These are phyloP conservation scores for Termitomyces sp. DNA, from an alignment of 768 basidiomycete species.

Conservation along the genomic window DNA sequence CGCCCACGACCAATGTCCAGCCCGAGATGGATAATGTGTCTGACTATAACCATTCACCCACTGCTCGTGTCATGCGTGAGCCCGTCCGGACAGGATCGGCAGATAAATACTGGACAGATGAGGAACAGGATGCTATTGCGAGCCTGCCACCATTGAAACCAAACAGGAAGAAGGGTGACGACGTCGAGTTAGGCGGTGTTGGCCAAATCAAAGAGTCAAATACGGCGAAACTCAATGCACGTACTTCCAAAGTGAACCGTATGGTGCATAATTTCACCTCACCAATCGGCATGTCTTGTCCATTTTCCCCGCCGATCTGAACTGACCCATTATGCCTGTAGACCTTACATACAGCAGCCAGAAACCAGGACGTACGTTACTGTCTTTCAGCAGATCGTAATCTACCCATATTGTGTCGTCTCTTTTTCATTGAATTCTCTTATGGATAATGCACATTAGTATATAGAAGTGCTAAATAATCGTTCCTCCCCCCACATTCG, in stretches of 20 bases:
- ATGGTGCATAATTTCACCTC: too few species aligned
- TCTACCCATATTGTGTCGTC: too few species aligned
- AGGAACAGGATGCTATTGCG: slow-evolving; percentile 24
- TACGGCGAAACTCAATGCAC: slow-evolving; percentile 38
- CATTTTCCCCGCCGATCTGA: background rate
- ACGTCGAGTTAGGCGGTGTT: slow-evolving; percentile 33
- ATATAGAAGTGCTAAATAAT: background rate
- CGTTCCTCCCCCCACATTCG: too few species aligned
- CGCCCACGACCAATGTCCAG: slow-evolving; percentile 25
- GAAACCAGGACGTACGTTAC: slow-evolving; percentile 19
- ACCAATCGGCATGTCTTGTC: slow-evolving; percentile 53
- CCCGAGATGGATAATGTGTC: slow-evolving; percentile 17
- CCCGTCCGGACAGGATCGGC: slow-evolving; percentile 15
- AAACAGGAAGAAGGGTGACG: too few species aligned
- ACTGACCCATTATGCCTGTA: slow-evolving; percentile 2
- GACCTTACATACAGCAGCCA: slow-evolving; percentile 23
- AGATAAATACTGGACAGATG: slow-evolving; percentile 24
- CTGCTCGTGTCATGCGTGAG: background rate
- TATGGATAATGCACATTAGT: background rate
- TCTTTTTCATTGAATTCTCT: background rate
- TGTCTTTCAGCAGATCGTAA: slow-evolving; percentile 31
- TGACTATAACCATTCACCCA: slow-evolving; percentile 7
- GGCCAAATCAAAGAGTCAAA: slow-evolving; percentile 38
- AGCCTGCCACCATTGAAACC: slow-evolving; percentile 30
- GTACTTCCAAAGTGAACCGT: slow-evolving; percentile 36